Evolutionary conservation across 176 grass and related monocot genomes (phyloP).

Genomic region (Typha latifolia): DNA sequence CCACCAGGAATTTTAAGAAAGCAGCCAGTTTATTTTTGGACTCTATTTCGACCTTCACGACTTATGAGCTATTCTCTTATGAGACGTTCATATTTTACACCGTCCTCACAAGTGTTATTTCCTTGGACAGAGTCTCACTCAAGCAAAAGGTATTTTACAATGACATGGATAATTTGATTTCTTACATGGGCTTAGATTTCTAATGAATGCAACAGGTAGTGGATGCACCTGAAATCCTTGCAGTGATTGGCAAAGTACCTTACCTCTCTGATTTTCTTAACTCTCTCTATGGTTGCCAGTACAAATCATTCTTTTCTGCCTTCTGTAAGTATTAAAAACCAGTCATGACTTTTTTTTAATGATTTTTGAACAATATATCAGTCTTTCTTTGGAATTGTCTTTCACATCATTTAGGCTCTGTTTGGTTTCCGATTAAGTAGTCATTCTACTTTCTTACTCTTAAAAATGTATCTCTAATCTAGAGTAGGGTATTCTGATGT

Average conservation of each 20-base stretch:
- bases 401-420: too few relatives aligned
- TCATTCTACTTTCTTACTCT: too few relatives aligned
- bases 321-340: constrained; percentile 57
- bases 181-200: not conserved
- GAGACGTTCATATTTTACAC: constrained; percentile 97
- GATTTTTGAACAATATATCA: too few relatives aligned
- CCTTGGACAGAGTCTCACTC: constrained; percentile 87
- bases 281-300: constrained; percentile 82
- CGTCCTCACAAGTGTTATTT: constrained; percentile 80
- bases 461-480: too few relatives aligned
- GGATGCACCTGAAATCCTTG: constrained; percentile 91
- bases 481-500: too few relatives aligned
- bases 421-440: too few relatives aligned
- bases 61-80: constrained; percentile 88
- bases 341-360: too few relatives aligned
- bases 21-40: constrained; percentile 92
- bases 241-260: constrained; percentile 89
- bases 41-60: constrained; percentile 95
- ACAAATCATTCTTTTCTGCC: constrained; percentile 92
- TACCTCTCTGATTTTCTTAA: constrained; percentile 91
- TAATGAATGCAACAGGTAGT: constrained; percentile 55
- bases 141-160: constrained; percentile 59
- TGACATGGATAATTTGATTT: not conserved
- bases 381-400: too few relatives aligned
- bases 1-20: constrained; percentile 90